Conservation (phyloP, 140 eudicot genomes). For the Artemisia princeps region DNA sequence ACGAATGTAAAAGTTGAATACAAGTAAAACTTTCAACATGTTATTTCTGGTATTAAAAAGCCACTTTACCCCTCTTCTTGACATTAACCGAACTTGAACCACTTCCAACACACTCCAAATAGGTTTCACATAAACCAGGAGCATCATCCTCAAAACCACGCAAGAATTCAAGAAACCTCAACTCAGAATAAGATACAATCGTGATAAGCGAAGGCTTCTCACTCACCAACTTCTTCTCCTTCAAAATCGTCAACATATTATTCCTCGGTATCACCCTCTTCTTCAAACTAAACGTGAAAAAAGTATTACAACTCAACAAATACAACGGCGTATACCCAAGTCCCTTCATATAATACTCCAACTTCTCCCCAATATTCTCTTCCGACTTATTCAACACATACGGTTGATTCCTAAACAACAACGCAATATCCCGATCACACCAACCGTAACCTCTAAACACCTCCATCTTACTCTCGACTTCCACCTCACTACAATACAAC, state of each 20-base stretch:
- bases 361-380: slow-evolving; percentile 20
- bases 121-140: slow-evolving; percentile 16
- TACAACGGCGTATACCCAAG: slow-evolving; percentile 32
- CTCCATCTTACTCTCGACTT: slow-evolving; percentile 25
- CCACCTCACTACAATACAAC: background rate
- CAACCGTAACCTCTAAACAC: slow-evolving; percentile 34
- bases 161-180: slow-evolving; percentile 26
- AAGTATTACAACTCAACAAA: slow-evolving; percentile 19
- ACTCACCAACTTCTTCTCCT: slow-evolving; percentile 25
- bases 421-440: slow-evolving; percentile 25
- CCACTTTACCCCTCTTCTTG: background rate
- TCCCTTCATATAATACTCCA: slow-evolving; percentile 28
- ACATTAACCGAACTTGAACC: slow-evolving; percentile 13
- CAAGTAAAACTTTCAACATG: background rate
- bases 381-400: slow-evolving; percentile 22
- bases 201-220: slow-evolving; percentile 21
- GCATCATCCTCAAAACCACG: slow-evolving; percentile 23
- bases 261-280: slow-evolving; percentile 37
- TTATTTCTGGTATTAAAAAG: background rate
- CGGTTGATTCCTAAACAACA: slow-evolving; percentile 24
- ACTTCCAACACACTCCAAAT: slow-evolving; percentile 21
- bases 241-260: slow-evolving; percentile 28
- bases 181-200: background rate
- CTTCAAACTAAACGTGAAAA: slow-evolving; percentile 31
- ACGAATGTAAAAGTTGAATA: too few species aligned